Conservation (phyloP, 1,139 yeast species). For the Geotrichum klebahnii region DNA sequence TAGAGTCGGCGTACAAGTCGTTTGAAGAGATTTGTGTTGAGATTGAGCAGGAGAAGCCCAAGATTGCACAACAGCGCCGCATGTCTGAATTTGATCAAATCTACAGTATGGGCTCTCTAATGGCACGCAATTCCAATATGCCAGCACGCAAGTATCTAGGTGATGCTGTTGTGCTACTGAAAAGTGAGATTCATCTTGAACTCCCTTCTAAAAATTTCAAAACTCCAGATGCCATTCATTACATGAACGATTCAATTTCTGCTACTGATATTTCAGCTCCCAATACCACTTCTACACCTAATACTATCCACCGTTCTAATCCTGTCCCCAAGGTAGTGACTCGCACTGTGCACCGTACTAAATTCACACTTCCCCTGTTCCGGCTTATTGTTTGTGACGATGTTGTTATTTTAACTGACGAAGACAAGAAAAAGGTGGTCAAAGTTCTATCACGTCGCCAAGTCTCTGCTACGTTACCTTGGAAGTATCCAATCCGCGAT, state of each 20-base stretch:
- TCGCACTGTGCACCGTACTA: constrained; percentile 6
- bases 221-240: constrained; percentile 18
- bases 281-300: too few relatives aligned
- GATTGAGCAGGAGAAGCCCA: constrained; percentile 19
- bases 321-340: constrained; percentile 20
- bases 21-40: constrained; percentile 18
- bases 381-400: constrained; percentile 22
- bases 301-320: too few relatives aligned
- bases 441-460: constrained; percentile 14
- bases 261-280: too few relatives aligned
- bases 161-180: constrained; percentile 18
- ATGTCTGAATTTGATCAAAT: constrained; percentile 19
- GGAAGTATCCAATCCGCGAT: constrained; percentile 18
- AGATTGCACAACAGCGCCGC: constrained; percentile 18
- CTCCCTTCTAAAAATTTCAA: constrained; percentile 6
- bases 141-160: constrained; percentile 17
- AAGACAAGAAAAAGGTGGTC: constrained; percentile 19
- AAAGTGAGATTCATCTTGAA: constrained; percentile 15
- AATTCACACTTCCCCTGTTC: constrained; percentile 13
- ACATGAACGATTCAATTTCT: background rate
- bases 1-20: constrained; percentile 2
- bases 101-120: constrained; percentile 3
- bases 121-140: constrained; percentile 1
- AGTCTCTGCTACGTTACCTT: constrained; percentile 16
- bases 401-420: constrained; percentile 19